Evolutionary conservation across 2,329 filamentous ascomycete species (phyloP), one percentile per base, ranked within the genome.

Genomic region (Pseudogymnoascus sp.): DNA sequence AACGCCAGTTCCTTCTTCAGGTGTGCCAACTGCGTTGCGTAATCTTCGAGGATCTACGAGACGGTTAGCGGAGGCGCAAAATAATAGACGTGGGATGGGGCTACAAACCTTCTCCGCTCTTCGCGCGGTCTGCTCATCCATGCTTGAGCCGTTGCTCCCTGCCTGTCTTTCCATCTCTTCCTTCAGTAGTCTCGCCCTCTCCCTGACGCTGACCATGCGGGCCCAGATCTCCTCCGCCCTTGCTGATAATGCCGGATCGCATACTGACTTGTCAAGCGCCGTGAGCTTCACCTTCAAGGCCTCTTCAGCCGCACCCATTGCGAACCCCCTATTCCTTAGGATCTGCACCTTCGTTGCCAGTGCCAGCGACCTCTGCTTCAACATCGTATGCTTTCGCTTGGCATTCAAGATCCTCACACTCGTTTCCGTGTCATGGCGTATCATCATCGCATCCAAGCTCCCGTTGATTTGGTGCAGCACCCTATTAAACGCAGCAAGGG

Each of bases 181-280:
- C 70, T 88, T 87, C 68, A 95, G 75, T 69, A 85, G 82, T 67
- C 87, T 84, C 22, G 89, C 87, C 67, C 91, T 85, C 65, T 89
- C 88, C 66, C 89, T 80, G 58, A 94, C 78, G 38, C 88, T 83
- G 58, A 92, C 87, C 76, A 94, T 83, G 52, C 90, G 80, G 66
- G 90, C 91, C 90, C 90, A 94, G 49, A 94, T 85, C 77, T 94
- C 90, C 74, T 94, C 91, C 71, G 91, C 87, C 67, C 89, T 80
- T 2, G 89, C 90, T 38, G 84, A 83, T 62, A 93, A 80, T 6
- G 86, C 86, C 6, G 91, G 90, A 70, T 94, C 90, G 66, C 86
- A 85, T 28, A 91, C 84, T 60, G 80, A 79, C 70, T 84, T 84
- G 72, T 92, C 88, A 63, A 94, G 77, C 23, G 78, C 80, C 69